phyloP scores from a whole-genome alignment of 164 flowering plant genomes.

The Aristolochia californica region DNA sequence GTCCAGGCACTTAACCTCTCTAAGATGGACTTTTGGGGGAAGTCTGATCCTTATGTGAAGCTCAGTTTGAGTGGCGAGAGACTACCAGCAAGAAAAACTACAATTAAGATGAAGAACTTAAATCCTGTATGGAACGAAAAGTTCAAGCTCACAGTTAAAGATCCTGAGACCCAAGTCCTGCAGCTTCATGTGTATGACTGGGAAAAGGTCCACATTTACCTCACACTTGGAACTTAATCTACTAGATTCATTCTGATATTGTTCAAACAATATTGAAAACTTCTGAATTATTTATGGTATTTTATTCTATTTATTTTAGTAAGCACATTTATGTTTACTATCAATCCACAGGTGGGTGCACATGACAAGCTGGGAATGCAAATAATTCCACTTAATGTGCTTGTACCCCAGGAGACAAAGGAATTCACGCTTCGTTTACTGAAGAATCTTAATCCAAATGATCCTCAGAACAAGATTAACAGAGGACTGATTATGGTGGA shows the following conservation, averaged over 20 bases:
- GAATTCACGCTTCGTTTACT: conserved; percentile 42
- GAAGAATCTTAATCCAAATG: conserved; percentile 44
- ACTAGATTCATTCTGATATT: not conserved
- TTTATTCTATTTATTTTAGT: not conserved
- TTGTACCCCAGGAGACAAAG: conserved; percentile 41
- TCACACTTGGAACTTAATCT: not conserved
- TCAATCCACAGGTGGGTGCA: conserved; percentile 35
- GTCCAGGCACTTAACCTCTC: conserved; percentile 40
- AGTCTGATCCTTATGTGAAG: conserved; percentile 72
- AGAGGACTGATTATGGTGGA: conserved; percentile 51
- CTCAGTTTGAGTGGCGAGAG: conserved; percentile 51
- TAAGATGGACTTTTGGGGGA: conserved; percentile 58
- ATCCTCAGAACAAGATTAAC: conserved; percentile 42
- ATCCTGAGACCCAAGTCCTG: conserved; percentile 52
- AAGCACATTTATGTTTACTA: not conserved
- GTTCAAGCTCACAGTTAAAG: conserved; percentile 57
- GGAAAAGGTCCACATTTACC: conserved; percentile 50
- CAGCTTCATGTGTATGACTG: conserved; percentile 57
- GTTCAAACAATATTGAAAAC: not conserved
- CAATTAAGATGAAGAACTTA: conserved; percentile 44
- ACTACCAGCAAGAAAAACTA: conserved; percentile 47
- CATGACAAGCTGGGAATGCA: conserved; percentile 86
- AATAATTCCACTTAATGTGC: conserved; percentile 41
- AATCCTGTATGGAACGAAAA: conserved; percentile 74
- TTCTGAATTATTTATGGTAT: not conserved